A percentile compares a stretch with the other conserved stretches of the same genome.
These are phyloP conservation scores for Agrocybe pediades DNA, from an alignment of 768 basidiomycete genomes.

Conservation along the genomic window DNA sequence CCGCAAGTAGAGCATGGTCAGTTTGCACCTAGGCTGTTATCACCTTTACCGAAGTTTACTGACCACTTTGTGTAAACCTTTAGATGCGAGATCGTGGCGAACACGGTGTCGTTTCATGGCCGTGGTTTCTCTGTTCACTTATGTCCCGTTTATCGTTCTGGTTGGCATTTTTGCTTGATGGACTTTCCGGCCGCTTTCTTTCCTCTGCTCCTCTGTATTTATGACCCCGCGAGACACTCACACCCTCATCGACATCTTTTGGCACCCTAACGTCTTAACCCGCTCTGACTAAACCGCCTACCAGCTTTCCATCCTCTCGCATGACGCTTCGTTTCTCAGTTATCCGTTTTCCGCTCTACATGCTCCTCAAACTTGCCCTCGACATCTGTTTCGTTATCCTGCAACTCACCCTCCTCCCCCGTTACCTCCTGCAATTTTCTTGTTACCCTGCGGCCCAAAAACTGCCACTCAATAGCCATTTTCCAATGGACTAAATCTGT, in stretches of 20 bases:
- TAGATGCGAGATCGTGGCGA: constrained; percentile 80
- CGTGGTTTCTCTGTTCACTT: constrained; percentile 67
- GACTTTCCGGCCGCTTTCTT: constrained; percentile 11
- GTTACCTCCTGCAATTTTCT: not conserved
- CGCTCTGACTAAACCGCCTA: constrained; percentile 4
- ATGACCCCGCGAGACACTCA: constrained; percentile 9
- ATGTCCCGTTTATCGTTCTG: constrained; percentile 77
- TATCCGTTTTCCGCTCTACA: not conserved
- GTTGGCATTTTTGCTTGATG: constrained; percentile 61
- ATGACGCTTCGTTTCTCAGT: not conserved
- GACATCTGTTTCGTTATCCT: constrained; percentile 12
- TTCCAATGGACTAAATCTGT: constrained; percentile 20
- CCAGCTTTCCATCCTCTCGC: not conserved
- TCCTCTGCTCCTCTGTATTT: constrained; percentile 11
- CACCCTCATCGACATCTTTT: not conserved
- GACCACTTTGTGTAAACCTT: not conserved
- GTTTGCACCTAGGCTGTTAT: constrained; percentile 26
- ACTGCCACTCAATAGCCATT: constrained; percentile 14
- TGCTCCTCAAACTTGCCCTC: not conserved
- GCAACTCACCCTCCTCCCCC: constrained; percentile 4
- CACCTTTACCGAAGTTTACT: not conserved
- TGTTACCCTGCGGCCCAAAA: not conserved
- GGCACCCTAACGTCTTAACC: constrained; percentile 3
- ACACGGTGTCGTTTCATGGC: constrained; percentile 76
- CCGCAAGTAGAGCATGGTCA: constrained; percentile 78